A percentile compares a stretch with the other conserved stretches of the same genome.
phyloP scores from a whole-genome alignment of 2,329 filamentous ascomycete genomes.

The Leptoxyphium fumago region DNA sequence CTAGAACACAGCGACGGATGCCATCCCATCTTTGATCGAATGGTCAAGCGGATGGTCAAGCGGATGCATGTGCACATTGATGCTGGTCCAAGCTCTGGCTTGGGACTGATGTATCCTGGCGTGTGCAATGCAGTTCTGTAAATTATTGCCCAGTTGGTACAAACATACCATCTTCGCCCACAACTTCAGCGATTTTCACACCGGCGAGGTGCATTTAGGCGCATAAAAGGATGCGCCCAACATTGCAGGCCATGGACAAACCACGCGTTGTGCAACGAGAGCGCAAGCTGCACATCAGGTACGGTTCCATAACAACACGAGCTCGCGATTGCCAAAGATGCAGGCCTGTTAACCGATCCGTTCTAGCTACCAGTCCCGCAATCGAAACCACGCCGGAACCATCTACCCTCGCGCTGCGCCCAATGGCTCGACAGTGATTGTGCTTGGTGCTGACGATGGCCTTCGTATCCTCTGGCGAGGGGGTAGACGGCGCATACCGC shows the following conservation, averaged over 20 bases:
- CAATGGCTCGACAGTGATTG: slow-evolving; percentile 46
- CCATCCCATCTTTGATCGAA: too few relatives aligned
- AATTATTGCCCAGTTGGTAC: slow-evolving; percentile 33
- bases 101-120: too few relatives aligned
- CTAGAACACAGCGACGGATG: too few relatives aligned
- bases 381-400: slow-evolving; percentile 41
- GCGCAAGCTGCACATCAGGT: slow-evolving; percentile 20
- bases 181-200: slow-evolving; percentile 21
- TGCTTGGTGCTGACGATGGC: slow-evolving; percentile 45
- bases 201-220: background rate
- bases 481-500: slow-evolving; percentile 24
- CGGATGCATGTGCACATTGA: too few relatives aligned
- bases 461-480: slow-evolving; percentile 47
- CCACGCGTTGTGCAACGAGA: slow-evolving; percentile 8
- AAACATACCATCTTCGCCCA: slow-evolving; percentile 44
- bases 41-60: too few relatives aligned
- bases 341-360: background rate
- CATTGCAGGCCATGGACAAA: background rate
- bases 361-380: slow-evolving; percentile 43
- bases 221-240: background rate
- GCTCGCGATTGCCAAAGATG: too few relatives aligned
- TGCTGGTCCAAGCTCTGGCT: too few relatives aligned
- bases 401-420: slow-evolving; percentile 43
- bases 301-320: background rate
- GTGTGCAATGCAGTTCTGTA: too few relatives aligned